Conservation (phyloP, 2,329 filamentous ascomycete genomes). For the Penicillium sclerotiorum region DNA sequence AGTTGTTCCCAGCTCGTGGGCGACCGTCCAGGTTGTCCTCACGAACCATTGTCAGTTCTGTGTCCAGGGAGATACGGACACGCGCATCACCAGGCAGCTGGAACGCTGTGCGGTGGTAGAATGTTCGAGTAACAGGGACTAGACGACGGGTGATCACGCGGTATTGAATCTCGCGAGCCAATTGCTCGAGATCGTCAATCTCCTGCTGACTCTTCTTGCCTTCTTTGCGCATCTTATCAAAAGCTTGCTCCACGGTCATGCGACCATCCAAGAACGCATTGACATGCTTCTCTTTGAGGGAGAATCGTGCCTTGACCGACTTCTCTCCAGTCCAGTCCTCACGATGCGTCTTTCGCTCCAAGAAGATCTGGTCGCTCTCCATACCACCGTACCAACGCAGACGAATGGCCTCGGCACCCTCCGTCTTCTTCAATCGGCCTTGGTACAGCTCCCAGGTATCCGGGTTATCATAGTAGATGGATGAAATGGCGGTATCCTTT, state of each 20-base stretch:
- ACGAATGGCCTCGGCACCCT: conserved; percentile 94
- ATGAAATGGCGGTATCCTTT: conserved; percentile 91
- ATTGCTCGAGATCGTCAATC: conserved; percentile 83
- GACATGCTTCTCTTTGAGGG: conserved; percentile 95
- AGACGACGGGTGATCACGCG: conserved; percentile 85
- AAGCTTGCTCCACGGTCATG: conserved; percentile 82
- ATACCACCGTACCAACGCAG: conserved; percentile 97
- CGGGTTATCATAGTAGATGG: conserved; percentile 97
- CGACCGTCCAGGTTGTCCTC: conserved; percentile 92
- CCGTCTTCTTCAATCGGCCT: conserved; percentile 94
- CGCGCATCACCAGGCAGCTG: conserved; percentile 94
- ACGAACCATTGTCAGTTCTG: conserved; percentile 89
- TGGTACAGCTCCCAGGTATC: conserved; percentile 93
- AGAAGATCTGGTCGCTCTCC: conserved; percentile 92
- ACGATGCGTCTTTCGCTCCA: conserved; percentile 96
- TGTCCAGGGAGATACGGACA: conserved; percentile 95
- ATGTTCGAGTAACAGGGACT: conserved; percentile 86
- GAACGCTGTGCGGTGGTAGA: conserved; percentile 98
- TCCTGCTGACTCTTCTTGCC: conserved; percentile 91
- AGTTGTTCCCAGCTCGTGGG: conserved; percentile 78
- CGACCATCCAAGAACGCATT: conserved; percentile 86
- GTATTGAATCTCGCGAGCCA: conserved; percentile 92
- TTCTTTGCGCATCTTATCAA: conserved; percentile 94
- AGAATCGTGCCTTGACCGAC: conserved; percentile 95
- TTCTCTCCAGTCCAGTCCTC: conserved; percentile 99